These are phyloP conservation scores for Rhizophagus clarus DNA, from an alignment of 192 early-diverging fungal species.

Conservation along the genomic window DNA sequence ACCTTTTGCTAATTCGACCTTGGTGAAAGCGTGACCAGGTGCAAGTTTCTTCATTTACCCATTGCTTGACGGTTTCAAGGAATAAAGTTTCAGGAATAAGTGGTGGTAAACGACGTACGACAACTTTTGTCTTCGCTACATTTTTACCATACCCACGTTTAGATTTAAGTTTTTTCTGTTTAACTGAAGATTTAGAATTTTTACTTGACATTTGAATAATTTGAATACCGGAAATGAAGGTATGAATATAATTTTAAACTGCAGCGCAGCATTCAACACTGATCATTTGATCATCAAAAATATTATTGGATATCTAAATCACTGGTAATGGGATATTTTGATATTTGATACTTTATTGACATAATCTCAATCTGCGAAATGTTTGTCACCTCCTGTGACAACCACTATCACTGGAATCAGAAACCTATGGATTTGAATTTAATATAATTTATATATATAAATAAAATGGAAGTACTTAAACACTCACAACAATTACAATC, in stretches of 20 bases:
- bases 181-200: neutral
- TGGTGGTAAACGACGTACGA: slow-evolving; percentile 77
- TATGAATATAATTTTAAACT: too few relatives aligned
- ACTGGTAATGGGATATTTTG: too few relatives aligned
- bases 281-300: too few relatives aligned
- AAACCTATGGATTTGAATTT: too few relatives aligned
- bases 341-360: too few relatives aligned
- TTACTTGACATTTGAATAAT: slow-evolving; percentile 4
- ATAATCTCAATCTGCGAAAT: too few relatives aligned
- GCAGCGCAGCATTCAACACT: too few relatives aligned
- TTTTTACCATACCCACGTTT: slow-evolving; percentile 42
- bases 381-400: too few relatives aligned
- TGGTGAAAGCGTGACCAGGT: slow-evolving; percentile 61
- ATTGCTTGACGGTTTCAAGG: slow-evolving; percentile 58
- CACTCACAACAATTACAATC: slow-evolving; percentile 27
- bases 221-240: too few relatives aligned
- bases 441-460: too few relatives aligned
- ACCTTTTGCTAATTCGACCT: slow-evolving; percentile 80
- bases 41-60: slow-evolving; percentile 47
- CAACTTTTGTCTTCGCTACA: slow-evolving; percentile 62
- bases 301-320: too few relatives aligned
- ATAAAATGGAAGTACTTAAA: neutral
- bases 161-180: slow-evolving; percentile 26
- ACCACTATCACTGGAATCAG: too few relatives aligned
- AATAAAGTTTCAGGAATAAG: slow-evolving; percentile 75